A percentile compares a stretch with the other conserved stretches of the same genome.
Evolutionary conservation across 345 rosid species (phyloP).

Genomic region (Boechera stricta): DNA sequence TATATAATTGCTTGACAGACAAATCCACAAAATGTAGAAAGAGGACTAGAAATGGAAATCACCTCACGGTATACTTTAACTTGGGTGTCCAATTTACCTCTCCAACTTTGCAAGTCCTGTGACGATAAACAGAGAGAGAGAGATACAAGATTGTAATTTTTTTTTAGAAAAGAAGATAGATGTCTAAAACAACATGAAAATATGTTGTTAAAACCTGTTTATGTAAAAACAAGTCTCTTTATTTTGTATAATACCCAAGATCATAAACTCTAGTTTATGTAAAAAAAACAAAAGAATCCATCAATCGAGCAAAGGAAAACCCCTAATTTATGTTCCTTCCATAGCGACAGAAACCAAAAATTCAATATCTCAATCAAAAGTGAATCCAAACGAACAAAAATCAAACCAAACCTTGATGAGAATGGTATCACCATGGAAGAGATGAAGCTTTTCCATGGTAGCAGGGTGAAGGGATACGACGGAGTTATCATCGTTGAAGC

Average conservation of each 20-base stretch:
- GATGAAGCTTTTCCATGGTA: constrained; percentile 99
- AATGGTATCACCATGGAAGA: constrained; percentile 96
- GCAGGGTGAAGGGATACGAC: constrained; percentile 50
- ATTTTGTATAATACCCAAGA: not conserved
- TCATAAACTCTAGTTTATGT: constrained; percentile 22
- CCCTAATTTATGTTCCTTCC: not conserved
- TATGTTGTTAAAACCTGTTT: constrained; percentile 58
- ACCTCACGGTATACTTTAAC: constrained; percentile 86
- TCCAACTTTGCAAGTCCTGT: constrained; percentile 96
- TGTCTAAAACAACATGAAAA: constrained; percentile 18
- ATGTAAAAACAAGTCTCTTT: not conserved
- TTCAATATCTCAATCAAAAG: constrained; percentile 15
- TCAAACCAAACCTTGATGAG: constrained; percentile 71
- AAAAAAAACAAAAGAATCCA: constrained; percentile 1
- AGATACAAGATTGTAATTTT: not conserved
- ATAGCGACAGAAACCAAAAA: not conserved
- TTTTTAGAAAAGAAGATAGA: not conserved
- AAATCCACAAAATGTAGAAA: not conserved
- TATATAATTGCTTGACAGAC: not conserved
- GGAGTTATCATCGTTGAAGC: too few relatives aligned
- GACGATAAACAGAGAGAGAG: constrained; percentile 20
- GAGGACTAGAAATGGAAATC: constrained; percentile 32
- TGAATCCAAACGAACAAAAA: not conserved
- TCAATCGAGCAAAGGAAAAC: not conserved
- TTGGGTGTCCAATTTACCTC: constrained; percentile 89